Evolutionary conservation across 176 grass and related monocot genomes (phyloP).

Genomic region (Avena atlantica): DNA sequence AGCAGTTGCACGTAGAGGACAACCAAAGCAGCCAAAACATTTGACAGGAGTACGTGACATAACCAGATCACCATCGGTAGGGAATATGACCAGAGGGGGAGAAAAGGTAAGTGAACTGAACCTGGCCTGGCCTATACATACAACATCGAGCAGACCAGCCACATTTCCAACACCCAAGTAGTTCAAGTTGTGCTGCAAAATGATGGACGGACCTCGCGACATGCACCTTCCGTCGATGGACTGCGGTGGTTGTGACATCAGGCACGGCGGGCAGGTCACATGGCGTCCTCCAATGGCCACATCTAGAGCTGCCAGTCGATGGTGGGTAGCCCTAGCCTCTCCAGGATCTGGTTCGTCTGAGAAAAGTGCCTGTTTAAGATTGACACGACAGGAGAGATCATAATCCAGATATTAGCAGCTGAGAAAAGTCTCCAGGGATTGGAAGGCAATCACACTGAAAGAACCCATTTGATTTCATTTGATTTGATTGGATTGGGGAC

Average conservation of each 20-base stretch:
- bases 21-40: conserved; percentile 4
- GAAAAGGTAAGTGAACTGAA: neutral
- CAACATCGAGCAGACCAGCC: neutral
- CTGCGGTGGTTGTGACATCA: neutral
- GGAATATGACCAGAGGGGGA: neutral
- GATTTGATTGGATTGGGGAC: neutral
- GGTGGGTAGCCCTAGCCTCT: conserved; percentile 59
- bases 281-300: conserved; percentile 30
- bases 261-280: conserved; percentile 30
- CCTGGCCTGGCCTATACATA: neutral
- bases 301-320: conserved; percentile 88
- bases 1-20: conserved; percentile 45
- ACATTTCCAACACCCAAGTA: conserved; percentile 20
- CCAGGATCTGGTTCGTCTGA: conserved; percentile 77
- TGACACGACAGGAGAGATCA: neutral
- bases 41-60: neutral
- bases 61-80: neutral
- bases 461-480: neutral
- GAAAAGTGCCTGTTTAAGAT: conserved; percentile 77
- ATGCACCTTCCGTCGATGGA: neutral
- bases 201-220: conserved; percentile 15
- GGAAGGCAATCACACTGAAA: neutral
- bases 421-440: neutral
- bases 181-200: conserved; percentile 37
- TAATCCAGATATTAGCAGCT: conserved; percentile 7